phyloP scores from a whole-genome alignment of 2,329 filamentous ascomycete species.

The Colletotrichum theobromicola region DNA sequence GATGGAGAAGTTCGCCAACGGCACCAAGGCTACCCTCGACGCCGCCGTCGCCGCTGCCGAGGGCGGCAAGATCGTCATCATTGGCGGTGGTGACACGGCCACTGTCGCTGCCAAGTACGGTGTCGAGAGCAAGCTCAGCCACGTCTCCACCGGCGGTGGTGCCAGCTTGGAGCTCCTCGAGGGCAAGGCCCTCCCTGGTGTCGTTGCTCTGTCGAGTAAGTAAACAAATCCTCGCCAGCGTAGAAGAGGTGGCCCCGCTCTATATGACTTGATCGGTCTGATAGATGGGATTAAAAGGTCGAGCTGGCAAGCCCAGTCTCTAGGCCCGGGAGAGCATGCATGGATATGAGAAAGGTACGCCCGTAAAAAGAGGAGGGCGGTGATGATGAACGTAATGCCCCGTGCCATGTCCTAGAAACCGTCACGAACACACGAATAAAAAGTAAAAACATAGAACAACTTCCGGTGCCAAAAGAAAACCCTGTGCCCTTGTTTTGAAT shows the following conservation, averaged over 20 bases:
- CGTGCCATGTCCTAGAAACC: slow-evolving; percentile 11
- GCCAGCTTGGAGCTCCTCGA: slow-evolving; percentile 95
- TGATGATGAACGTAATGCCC: slow-evolving; percentile 21
- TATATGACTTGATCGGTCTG: slow-evolving; percentile 28
- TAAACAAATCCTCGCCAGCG: slow-evolving; percentile 40
- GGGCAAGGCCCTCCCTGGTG: slow-evolving; percentile 96
- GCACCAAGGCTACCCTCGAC: slow-evolving; percentile 91
- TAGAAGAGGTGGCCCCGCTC: neutral
- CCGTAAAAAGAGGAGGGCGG: neutral
- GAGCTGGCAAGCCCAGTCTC: slow-evolving; percentile 38
- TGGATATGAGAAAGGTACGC: neutral
- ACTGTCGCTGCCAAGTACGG: slow-evolving; percentile 98
- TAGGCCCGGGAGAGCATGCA: slow-evolving; percentile 26
- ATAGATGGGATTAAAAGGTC: slow-evolving; percentile 34
- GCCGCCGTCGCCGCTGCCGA: slow-evolving; percentile 82
- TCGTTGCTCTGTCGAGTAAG: slow-evolving; percentile 85
- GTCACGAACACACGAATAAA: slow-evolving; percentile 8
- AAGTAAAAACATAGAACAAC: neutral
- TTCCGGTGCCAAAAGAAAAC: neutral
- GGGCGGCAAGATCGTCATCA: slow-evolving; percentile 94
- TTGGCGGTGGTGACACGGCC: slow-evolving; percentile 96
- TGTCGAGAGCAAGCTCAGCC: slow-evolving; percentile 95
- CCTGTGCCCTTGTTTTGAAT: neutral
- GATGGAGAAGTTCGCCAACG: slow-evolving; percentile 90
- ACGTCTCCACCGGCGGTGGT: slow-evolving; percentile 96